Percentiles rank a stretch among this genome's conserved stretches.
phyloP scores from a whole-genome alignment of 306 rosid genomes.

The Pueraria montana region DNA sequence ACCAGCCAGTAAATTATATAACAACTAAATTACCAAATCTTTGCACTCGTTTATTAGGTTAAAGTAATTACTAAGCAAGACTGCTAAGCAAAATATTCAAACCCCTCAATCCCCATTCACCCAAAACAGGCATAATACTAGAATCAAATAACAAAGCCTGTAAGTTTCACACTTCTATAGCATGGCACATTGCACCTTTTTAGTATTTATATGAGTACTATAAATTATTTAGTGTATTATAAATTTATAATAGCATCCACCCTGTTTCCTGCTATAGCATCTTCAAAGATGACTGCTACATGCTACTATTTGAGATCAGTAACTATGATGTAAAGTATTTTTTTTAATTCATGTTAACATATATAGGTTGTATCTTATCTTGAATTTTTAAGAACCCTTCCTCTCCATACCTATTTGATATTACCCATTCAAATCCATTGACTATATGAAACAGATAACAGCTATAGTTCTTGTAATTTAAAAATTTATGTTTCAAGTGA shows the following conservation, averaged over 20 bases:
- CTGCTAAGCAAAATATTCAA: conserved; percentile 36
- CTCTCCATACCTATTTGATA: neutral
- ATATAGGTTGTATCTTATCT: neutral
- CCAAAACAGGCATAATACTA: conserved; percentile 4
- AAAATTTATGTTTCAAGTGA: neutral
- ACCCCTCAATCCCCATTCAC: neutral
- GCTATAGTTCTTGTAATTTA: conserved; percentile 4
- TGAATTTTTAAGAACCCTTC: neutral
- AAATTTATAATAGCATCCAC: too few species aligned
- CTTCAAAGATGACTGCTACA: neutral
- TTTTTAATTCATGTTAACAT: too few species aligned
- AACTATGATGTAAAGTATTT: too few species aligned
- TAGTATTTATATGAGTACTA: too few species aligned
- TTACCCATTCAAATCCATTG: conserved; percentile 19
- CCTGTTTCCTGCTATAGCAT: neutral
- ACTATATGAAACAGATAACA: conserved; percentile 12
- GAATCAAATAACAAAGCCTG: conserved; percentile 14
- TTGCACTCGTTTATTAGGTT: conserved; percentile 9
- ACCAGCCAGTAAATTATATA: neutral
- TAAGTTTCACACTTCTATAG: conserved; percentile 2
- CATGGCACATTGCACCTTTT: too few species aligned
- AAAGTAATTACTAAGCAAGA: neutral
- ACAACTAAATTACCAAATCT: neutral
- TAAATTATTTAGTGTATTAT: too few species aligned
- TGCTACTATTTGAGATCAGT: neutral